These are phyloP conservation scores for Emmonsia crescens DNA, from an alignment of 2,329 filamentous ascomycete species.

Conservation along the genomic window DNA sequence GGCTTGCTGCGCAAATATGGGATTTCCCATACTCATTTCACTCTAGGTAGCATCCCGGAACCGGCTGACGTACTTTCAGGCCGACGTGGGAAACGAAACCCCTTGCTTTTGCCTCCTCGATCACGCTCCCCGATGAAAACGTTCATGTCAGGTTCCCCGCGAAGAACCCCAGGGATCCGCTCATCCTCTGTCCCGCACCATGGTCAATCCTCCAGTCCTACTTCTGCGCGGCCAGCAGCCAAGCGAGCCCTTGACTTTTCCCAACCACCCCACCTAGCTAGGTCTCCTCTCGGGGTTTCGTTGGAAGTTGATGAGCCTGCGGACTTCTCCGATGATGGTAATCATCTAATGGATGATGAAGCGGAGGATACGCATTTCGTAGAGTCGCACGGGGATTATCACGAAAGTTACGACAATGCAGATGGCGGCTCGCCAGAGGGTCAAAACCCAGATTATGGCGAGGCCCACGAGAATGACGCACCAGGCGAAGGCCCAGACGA, in stretches of 20 bases:
- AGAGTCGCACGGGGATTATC: conserved; percentile 18
- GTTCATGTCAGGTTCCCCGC: conserved; percentile 32
- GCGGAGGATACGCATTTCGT: conserved; percentile 24
- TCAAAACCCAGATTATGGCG: conserved; percentile 8
- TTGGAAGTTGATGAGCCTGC: conserved; percentile 16
- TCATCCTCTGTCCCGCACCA: conserved; percentile 32
- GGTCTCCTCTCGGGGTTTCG: conserved; percentile 20
- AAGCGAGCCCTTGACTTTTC: conserved; percentile 16
- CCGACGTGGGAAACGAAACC: conserved; percentile 23
- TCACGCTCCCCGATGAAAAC: conserved; percentile 38
- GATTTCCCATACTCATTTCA: background rate
- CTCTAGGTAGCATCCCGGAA: conserved; percentile 30
- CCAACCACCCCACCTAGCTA: conserved; percentile 17
- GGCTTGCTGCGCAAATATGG: background rate
- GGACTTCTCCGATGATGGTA: conserved; percentile 29
- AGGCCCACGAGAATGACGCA: conserved; percentile 8
- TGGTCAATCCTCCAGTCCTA: conserved; percentile 29
- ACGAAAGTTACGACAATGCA: conserved; percentile 17
- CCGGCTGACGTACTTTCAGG: conserved; percentile 32
- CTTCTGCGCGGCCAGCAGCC: conserved; percentile 18
- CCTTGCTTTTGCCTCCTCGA: conserved; percentile 30
- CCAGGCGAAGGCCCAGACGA: background rate
- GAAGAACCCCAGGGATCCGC: conserved; percentile 31
- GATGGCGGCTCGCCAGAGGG: conserved; percentile 12
- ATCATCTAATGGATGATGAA: conserved; percentile 20